Percentiles rank a stretch among this genome's conserved stretches.
These are phyloP conservation scores for Cyclotella baltica DNA, from an alignment of 108 stramenopile genomes.

Conservation along the genomic window DNA sequence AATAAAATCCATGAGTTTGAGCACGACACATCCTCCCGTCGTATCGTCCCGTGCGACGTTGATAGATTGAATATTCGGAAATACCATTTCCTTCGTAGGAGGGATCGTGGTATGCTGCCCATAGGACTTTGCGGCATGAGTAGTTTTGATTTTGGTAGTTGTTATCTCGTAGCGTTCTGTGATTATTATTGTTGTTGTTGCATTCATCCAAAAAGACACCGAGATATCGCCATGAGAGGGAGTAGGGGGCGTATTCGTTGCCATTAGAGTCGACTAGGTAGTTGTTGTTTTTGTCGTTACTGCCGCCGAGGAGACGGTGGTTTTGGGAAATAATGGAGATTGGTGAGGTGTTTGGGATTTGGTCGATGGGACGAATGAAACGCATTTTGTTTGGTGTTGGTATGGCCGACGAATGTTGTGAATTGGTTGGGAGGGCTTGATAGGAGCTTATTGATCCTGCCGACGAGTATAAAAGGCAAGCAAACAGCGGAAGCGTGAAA, in stretches of 20 bases:
- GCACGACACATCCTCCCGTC: slow-evolving; percentile 16
- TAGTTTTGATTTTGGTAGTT: slow-evolving; percentile 21
- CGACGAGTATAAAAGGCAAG: too few species aligned
- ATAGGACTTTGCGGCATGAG: slow-evolving; percentile 21
- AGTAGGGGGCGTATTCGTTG: slow-evolving; percentile 27
- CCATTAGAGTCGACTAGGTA: slow-evolving; percentile 29
- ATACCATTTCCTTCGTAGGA: slow-evolving; percentile 32
- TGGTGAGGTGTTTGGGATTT: not conserved
- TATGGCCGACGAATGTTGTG: too few species aligned
- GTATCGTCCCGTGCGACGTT: slow-evolving; percentile 9
- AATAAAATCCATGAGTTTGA: slow-evolving; percentile 15
- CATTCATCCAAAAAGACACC: slow-evolving; percentile 40
- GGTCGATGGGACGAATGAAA: not conserved
- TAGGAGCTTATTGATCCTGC: too few species aligned
- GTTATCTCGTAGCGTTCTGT: not conserved
- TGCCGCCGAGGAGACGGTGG: not conserved
- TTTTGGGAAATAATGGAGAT: not conserved
- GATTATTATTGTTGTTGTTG: slow-evolving; percentile 5
- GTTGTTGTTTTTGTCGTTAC: not conserved
- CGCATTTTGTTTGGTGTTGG: not conserved
- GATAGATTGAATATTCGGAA: slow-evolving; percentile 42
- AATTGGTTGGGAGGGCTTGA: too few species aligned
- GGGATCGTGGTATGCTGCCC: slow-evolving; percentile 39
- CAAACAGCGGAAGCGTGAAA: too few species aligned
- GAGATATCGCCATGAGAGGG: slow-evolving; percentile 41